phyloP scores from a whole-genome alignment of 768 basidiomycete genomes.

The Lactifluus echinatus region DNA sequence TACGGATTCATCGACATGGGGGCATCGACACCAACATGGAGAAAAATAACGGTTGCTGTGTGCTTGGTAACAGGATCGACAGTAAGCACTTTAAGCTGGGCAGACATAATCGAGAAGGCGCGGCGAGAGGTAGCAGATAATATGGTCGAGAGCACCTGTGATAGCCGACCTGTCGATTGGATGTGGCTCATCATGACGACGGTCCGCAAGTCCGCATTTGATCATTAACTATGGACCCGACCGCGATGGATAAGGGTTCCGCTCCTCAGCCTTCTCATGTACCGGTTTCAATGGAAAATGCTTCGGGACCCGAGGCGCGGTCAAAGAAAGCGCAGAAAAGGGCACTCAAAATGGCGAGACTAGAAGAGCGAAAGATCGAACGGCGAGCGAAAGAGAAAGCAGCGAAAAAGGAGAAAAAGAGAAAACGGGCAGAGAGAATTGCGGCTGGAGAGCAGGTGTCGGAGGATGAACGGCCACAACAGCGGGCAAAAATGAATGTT shows the following conservation, averaged over 20 bases:
- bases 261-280: neutral
- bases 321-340: constrained; percentile 79
- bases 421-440: constrained; percentile 46
- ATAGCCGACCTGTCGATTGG: too few species aligned
- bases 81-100: neutral
- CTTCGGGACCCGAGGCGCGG: constrained; percentile 26
- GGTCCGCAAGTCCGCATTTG: constrained; percentile 4
- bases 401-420: constrained; percentile 66
- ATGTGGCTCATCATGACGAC: too few species aligned
- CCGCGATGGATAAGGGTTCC: neutral
- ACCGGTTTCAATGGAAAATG: neutral
- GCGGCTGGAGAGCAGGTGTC: constrained; percentile 54
- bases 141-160: neutral
- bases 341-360: constrained; percentile 59
- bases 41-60: constrained; percentile 81
- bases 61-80: constrained; percentile 47
- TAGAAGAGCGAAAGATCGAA: constrained; percentile 58
- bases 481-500: constrained; percentile 23
- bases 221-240: neutral
- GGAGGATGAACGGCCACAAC: constrained; percentile 33
- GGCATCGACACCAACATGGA: constrained; percentile 56
- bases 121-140: neutral
- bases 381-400: constrained; percentile 72
- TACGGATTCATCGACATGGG: neutral
- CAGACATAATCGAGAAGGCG: constrained; percentile 4